These are phyloP conservation scores for Fusarium hainanense DNA, from an alignment of 2,329 filamentous ascomycete genomes.

Conservation along the genomic window DNA sequence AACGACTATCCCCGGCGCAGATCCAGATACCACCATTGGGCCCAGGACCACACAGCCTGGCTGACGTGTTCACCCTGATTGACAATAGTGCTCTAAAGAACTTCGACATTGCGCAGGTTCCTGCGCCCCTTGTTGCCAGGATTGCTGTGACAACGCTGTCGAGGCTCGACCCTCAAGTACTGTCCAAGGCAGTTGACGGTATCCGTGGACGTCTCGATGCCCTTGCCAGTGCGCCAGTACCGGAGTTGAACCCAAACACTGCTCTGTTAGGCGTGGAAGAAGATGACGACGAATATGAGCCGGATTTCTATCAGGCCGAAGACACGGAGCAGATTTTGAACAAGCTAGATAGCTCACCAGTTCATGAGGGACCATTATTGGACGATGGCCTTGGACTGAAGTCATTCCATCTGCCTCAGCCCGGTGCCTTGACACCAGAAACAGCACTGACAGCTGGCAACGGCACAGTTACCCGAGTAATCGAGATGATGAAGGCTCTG, in stretches of 20 bases:
- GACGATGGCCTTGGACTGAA: slow-evolving; percentile 71
- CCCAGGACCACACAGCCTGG: slow-evolving; percentile 80
- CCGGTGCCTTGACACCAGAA: slow-evolving; percentile 77
- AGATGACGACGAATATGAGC: slow-evolving; percentile 89
- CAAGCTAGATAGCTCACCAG: slow-evolving; percentile 77
- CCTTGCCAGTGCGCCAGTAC: slow-evolving; percentile 58
- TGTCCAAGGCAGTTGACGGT: slow-evolving; percentile 78
- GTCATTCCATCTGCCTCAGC: slow-evolving; percentile 82
- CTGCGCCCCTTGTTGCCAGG: slow-evolving; percentile 78
- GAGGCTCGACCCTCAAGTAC: slow-evolving; percentile 73
- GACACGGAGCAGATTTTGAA: slow-evolving; percentile 82
- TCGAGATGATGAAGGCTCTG: slow-evolving; percentile 78
- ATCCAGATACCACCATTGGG: slow-evolving; percentile 75
- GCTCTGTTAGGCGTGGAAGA: slow-evolving; percentile 75
- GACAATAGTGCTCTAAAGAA: slow-evolving; percentile 75
- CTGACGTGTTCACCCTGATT: slow-evolving; percentile 88
- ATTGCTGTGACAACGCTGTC: slow-evolving; percentile 84
- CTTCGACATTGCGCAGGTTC: slow-evolving; percentile 86
- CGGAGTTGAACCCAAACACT: slow-evolving; percentile 66
- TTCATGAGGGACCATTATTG: slow-evolving; percentile 53
- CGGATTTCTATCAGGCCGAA: slow-evolving; percentile 82
- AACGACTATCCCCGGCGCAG: slow-evolving; percentile 66
- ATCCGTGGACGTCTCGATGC: slow-evolving; percentile 63
- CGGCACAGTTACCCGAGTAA: slow-evolving; percentile 79
- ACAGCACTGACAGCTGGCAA: slow-evolving; percentile 80